Evolutionary conservation across 2,329 filamentous ascomycete genomes (phyloP), one percentile per base, ranked within the genome.

Genomic region (Colletotrichum horii): DNA sequence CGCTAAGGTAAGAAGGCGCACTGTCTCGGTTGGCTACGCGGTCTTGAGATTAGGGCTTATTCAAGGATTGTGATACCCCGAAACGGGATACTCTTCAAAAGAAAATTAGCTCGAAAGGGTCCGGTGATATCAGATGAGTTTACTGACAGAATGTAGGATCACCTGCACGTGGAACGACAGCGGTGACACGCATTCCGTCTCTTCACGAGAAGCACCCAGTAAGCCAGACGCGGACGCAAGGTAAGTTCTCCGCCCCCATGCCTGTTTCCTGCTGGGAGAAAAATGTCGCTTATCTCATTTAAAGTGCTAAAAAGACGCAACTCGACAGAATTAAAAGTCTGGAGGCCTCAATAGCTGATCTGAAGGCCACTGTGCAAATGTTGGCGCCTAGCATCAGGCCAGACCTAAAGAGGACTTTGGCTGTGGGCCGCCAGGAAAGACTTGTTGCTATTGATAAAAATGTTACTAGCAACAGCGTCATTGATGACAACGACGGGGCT

Each of bases 121-220:
- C 43, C 7, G 30, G 19, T 19, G 28, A 12, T 58, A 28, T 22
- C 43, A 52, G 11, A 52, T 22, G 11, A n/a, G 9, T 36, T 34
- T 58, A 34, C 70, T 61, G 66, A 68, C 7, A 58, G 11, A 22
- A 9, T 8, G 7, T 14, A 76, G 74, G 48, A 76, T 76, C 7
- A 74, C 58, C 30, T 76, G 74, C 28, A 76, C 74, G 34, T 76
- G 74, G 74, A 76, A 76, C 24, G 74, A 76, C 65, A 76, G 74
- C 34, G 74, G 74, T 34, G 74, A 76, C 24, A 76, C 74, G 6
- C 65, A 76, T 58, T 76, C 74, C 7, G 70, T 61, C 30, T 60
- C 74, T 43, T 74, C 70, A 7, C 28, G 58, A 15, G 74, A 76
- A 24, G 34, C 65, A 14, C 64, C 70, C 4, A 60, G 16, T 16